A percentile compares a stretch with the other conserved stretches of the same genome.
Evolutionary conservation across 2,329 filamentous ascomycete species (phyloP).

Genomic region (Drechmeria coniospora): DNA sequence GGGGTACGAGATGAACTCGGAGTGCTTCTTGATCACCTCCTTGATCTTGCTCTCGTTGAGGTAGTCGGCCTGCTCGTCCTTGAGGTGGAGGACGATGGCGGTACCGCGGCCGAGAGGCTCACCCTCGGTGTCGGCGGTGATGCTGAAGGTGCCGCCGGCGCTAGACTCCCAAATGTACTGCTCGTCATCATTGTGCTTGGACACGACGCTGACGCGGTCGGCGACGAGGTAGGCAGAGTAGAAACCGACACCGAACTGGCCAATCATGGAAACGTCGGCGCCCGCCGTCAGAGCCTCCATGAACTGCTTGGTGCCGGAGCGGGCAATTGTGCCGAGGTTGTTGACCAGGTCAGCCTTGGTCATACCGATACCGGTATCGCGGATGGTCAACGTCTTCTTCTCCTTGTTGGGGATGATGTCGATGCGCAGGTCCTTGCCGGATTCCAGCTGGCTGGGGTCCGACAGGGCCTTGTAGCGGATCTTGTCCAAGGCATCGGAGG

Average conservation of each 20-base stretch:
- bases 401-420: constrained; percentile 98
- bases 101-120: constrained; percentile 86
- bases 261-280: constrained; percentile 99
- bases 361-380: constrained; percentile 98
- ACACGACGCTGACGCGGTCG: constrained; percentile 87
- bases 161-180: constrained; percentile 99
- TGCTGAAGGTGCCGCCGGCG: constrained; percentile 93
- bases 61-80: constrained; percentile 98
- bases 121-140: constrained; percentile 78
- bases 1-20: constrained; percentile 99
- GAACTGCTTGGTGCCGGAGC: constrained; percentile 99
- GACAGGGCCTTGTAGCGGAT: constrained; percentile 97
- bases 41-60: constrained; percentile 98
- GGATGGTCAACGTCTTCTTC: constrained; percentile 93
- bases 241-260: constrained; percentile 99
- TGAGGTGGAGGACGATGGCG: constrained; percentile 96
- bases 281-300: constrained; percentile 98
- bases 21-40: constrained; percentile 99
- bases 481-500: constrained; percentile 98
- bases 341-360: constrained; percentile 99
- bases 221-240: constrained; percentile 99
- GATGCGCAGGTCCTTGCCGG: constrained; percentile 94
- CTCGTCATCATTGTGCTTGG: constrained; percentile 99
- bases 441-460: constrained; percentile 92
- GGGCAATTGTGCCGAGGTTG: constrained; percentile 98